Evolutionary conservation across 2,329 filamentous ascomycete genomes (phyloP).

Genomic region (Colletotrichum destructivum): DNA sequence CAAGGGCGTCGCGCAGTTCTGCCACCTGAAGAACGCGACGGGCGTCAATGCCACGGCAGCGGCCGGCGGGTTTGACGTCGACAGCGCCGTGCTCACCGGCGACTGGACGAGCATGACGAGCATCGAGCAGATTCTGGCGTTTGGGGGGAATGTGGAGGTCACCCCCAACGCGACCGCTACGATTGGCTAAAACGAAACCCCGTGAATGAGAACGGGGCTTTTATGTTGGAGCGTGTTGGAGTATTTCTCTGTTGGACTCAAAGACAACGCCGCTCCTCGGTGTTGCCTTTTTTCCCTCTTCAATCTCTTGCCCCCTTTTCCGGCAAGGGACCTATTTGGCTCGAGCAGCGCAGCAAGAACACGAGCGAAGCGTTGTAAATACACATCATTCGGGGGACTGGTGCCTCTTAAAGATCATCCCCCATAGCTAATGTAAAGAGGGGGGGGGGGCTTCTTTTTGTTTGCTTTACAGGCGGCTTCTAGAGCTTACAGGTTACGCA

Average conservation of each 20-base stretch:
- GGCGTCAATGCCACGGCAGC: constrained; percentile 36
- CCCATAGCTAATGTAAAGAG: not conserved
- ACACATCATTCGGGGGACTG: no score
- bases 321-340: not conserved
- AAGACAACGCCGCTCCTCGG: not conserved
- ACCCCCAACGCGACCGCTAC: constrained; percentile 25
- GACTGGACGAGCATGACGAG: constrained; percentile 29
- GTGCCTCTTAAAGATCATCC: not conserved
- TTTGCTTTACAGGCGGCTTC: not conserved
- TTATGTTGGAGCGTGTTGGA: not conserved
- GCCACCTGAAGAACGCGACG: constrained; percentile 40
- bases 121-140: constrained; percentile 35
- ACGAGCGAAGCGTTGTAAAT: not conserved
- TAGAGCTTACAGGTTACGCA: not conserved
- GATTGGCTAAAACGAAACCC: not conserved
- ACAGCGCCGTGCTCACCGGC: constrained; percentile 35
- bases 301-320: not conserved
- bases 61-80: constrained; percentile 37
- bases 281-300: no score
- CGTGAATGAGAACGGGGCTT: not conserved
- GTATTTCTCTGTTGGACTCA: not conserved
- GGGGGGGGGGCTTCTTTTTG: no score
- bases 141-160: constrained; percentile 32
- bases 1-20: constrained; percentile 40
- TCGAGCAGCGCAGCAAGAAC: not conserved